phyloP scores from a whole-genome alignment of 768 basidiomycete species.

The Inosperma sp. region DNA sequence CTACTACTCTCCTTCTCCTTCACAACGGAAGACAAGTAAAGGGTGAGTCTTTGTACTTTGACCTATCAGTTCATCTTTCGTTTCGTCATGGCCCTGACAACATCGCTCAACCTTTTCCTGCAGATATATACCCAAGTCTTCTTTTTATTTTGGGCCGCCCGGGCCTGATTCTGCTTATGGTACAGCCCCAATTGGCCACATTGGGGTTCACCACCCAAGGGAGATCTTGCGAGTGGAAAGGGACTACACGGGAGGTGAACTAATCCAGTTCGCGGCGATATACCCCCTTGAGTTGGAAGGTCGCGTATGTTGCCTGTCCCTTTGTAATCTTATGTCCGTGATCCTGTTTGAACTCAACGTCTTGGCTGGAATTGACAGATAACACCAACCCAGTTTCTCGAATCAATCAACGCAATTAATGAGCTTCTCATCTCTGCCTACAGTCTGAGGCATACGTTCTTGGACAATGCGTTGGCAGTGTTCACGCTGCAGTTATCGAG shows the following conservation, averaged over 20 bases:
- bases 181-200: constrained; percentile 73
- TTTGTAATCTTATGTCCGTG: neutral
- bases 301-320: constrained; percentile 46
- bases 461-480: constrained; percentile 78
- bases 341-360: too few relatives aligned
- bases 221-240: constrained; percentile 90
- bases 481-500: constrained; percentile 77
- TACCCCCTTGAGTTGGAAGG: constrained; percentile 93
- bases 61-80: too few relatives aligned
- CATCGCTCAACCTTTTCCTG: too few relatives aligned
- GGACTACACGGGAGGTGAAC: constrained; percentile 88
- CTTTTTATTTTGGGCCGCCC: constrained; percentile 83
- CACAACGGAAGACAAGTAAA: constrained; percentile 41
- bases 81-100: too few relatives aligned
- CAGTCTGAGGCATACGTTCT: constrained; percentile 61
- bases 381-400: constrained; percentile 84
- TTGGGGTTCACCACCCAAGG: constrained; percentile 86
- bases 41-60: constrained; percentile 41
- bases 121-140: constrained; percentile 68
- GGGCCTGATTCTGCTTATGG: constrained; percentile 75
- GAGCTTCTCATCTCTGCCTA: constrained; percentile 83
- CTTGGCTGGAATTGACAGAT: constrained; percentile 68
- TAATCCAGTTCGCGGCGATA: constrained; percentile 83
- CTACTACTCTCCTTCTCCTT: constrained; percentile 40
- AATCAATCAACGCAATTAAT: constrained; percentile 90